Evolutionary conservation across 768 basidiomycete genomes (phyloP).

Genomic region (Tylopilus felleus): DNA sequence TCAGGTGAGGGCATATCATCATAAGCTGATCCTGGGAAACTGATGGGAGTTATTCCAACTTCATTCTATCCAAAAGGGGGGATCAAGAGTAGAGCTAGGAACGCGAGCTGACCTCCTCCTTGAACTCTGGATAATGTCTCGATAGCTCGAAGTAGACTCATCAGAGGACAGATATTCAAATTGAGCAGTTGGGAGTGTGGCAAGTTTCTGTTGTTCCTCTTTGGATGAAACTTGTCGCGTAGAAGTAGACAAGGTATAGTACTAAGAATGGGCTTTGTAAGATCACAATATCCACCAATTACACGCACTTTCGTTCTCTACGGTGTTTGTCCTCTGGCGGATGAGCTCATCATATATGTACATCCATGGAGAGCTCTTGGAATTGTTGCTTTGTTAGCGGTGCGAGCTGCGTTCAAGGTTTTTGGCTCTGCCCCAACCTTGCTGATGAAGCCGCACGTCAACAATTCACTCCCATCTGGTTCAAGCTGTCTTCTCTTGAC

Average conservation of each 20-base stretch:
- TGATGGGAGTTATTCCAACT: slow-evolving; percentile 28
- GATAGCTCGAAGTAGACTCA: slow-evolving; percentile 93
- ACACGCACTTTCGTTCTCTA: slow-evolving; percentile 62
- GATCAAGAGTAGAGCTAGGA: background rate
- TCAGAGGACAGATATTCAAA: slow-evolving; percentile 97
- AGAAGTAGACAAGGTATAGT: slow-evolving; percentile 88
- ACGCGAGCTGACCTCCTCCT: slow-evolving; percentile 64
- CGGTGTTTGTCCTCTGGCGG: slow-evolving; percentile 61
- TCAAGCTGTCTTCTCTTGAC: no score
- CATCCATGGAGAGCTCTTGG: slow-evolving; percentile 95
- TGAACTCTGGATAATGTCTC: slow-evolving; percentile 92
- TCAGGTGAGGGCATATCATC: slow-evolving; percentile 74
- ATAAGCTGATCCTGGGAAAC: slow-evolving; percentile 57
- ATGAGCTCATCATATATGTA: slow-evolving; percentile 96
- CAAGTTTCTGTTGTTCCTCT: slow-evolving; percentile 97
- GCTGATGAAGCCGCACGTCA: no score
- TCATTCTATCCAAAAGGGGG: slow-evolving; percentile 13
- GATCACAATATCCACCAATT: slow-evolving; percentile 3
- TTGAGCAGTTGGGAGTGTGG: slow-evolving; percentile 83
- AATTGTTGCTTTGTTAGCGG: slow-evolving; percentile 94
- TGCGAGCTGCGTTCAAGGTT: no score
- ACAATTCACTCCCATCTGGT: no score
- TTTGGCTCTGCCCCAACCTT: no score
- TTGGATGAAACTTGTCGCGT: slow-evolving; percentile 94
- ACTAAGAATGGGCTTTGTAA: slow-evolving; percentile 14